phyloP scores from a whole-genome alignment of 2,329 filamentous ascomycete genomes.

The Byssoonygena ceratinophila region DNA sequence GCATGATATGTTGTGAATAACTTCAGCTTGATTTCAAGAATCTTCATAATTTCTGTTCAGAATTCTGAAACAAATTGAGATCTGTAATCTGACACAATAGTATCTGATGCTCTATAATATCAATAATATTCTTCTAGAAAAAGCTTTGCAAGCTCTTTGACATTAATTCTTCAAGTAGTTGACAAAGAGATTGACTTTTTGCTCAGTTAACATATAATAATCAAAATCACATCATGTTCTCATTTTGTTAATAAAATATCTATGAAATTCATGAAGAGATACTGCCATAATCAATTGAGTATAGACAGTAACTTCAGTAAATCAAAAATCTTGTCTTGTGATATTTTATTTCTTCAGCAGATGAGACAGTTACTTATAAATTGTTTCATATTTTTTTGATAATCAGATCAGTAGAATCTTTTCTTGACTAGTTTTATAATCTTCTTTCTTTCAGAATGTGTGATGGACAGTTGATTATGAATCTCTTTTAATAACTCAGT shows the following conservation, averaged over 20 bases:
- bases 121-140: neutral
- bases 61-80: neutral
- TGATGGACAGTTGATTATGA: neutral
- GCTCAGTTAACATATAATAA: neutral
- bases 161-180: neutral
- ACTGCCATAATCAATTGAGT: neutral
- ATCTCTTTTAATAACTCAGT: neutral
- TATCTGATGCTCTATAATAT: neutral
- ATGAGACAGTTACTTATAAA: neutral
- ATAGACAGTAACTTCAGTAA: too few species aligned
- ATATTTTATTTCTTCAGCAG: neutral
- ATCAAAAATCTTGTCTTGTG: too few species aligned
- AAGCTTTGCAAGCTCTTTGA: neutral
- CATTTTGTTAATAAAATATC: neutral
- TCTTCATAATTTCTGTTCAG: neutral
- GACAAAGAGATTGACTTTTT: neutral
- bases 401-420: neutral
- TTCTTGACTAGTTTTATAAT: neutral
- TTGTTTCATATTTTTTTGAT: neutral
- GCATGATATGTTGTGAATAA: neutral
- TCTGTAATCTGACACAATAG: neutral
- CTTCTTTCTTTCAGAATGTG: neutral
- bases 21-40: neutral
- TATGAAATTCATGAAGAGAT: neutral
- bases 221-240: neutral